Percentiles rank a stretch among this genome's conserved stretches.
Evolutionary conservation across 148 eudicot species (phyloP).

Genomic region (Camellia sinensis): DNA sequence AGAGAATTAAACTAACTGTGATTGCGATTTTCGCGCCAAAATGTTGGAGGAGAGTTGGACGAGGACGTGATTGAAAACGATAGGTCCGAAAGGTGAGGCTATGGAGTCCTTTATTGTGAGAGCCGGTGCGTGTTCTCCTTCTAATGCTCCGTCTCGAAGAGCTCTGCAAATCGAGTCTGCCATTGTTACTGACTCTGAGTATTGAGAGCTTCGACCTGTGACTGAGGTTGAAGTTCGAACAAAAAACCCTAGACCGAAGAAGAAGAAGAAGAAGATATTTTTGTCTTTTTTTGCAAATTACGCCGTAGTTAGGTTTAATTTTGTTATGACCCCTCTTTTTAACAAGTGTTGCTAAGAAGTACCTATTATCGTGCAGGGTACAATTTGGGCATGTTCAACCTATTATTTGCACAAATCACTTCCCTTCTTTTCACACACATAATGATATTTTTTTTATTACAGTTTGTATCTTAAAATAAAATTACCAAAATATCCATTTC

Average conservation of each 20-base stretch:
- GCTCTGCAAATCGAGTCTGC: constrained; percentile 74
- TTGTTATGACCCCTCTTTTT: too few relatives aligned
- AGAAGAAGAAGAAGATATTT: neutral
- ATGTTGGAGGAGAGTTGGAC: constrained; percentile 60
- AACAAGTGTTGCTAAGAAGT: too few relatives aligned
- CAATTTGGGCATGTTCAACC: too few relatives aligned
- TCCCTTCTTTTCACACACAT: too few relatives aligned
- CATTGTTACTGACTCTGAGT: constrained; percentile 30
- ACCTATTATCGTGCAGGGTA: too few relatives aligned
- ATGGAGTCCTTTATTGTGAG: constrained; percentile 63
- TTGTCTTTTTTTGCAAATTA: neutral
- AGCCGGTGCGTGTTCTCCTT: constrained; percentile 84
- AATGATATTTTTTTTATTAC: too few relatives aligned
- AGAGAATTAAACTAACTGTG: constrained; percentile 34
- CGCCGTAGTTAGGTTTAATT: too few relatives aligned
- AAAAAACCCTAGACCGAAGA: constrained; percentile 28
- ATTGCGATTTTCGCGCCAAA: constrained; percentile 70
- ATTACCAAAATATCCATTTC: too few relatives aligned
- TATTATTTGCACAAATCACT: too few relatives aligned
- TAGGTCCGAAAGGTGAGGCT: constrained; percentile 45
- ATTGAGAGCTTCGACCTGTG: constrained; percentile 45
- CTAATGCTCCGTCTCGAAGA: constrained; percentile 75
- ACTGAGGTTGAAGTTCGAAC: constrained; percentile 1
- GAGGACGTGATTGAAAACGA: constrained; percentile 67
- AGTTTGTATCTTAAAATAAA: too few relatives aligned